A percentile compares a stretch with the other conserved stretches of the same genome.
phyloP scores from a whole-genome alignment of 768 basidiomycete genomes.

The Panaeolus papilionaceus region DNA sequence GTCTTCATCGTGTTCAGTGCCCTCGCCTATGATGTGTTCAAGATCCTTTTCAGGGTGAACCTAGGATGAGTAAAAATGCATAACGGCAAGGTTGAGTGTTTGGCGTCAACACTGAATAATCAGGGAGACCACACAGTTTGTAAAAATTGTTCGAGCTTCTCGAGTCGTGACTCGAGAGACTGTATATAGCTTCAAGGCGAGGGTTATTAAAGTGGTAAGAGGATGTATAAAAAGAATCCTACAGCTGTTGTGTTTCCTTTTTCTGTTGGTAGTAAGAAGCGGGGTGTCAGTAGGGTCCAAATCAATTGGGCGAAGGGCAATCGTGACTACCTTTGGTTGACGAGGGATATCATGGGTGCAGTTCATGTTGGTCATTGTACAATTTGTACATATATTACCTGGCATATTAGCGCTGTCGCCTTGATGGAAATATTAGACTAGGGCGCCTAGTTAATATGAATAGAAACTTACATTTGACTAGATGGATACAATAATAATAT shows the following conservation, averaged over 20 bases:
- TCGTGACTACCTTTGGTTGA: conserved; percentile 49
- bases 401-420: conserved; percentile 70
- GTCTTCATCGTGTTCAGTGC: conserved; percentile 11
- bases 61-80: conserved; percentile 19
- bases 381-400: conserved; percentile 61
- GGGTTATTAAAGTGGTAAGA: background rate
- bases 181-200: conserved; percentile 34
- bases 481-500: conserved; percentile 14
- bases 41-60: conserved; percentile 31
- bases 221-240: conserved; percentile 18
- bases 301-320: background rate
- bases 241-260: conserved; percentile 44
- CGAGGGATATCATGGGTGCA: conserved; percentile 64
- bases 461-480: conserved; percentile 46
- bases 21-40: conserved; percentile 20
- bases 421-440: conserved; percentile 26
- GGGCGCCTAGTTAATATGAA: background rate
- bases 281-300: conserved; percentile 2
- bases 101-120: background rate
- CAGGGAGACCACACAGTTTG: conserved; percentile 28
- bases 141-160: conserved; percentile 37
- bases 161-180: conserved; percentile 36
- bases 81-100: background rate
- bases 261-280: conserved; percentile 24
- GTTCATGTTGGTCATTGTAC: conserved; percentile 49